Evolutionary conservation across 164 flowering plant genomes (phyloP), one percentile per base, ranked within the genome.

Genomic region (Magnolia changhungtana): DNA sequence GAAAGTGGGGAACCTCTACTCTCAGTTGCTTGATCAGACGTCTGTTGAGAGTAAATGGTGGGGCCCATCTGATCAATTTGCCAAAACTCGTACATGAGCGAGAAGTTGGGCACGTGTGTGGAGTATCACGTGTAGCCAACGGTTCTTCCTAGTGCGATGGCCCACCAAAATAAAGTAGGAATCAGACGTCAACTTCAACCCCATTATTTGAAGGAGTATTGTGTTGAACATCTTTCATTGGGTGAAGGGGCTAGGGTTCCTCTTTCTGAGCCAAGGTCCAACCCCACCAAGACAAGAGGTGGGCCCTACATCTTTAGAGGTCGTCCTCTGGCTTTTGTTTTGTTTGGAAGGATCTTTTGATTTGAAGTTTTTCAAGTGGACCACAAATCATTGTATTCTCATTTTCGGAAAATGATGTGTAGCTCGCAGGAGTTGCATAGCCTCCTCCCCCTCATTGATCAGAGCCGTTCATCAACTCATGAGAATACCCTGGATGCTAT

Each of bases 211-310:
- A 52, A 67, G 24, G 67, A 63, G 16, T 70, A 68, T 80, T 73
- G 24, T 70, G 69, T 59, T 71, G 58, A 73, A 65, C 77, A 72
- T 71, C 76, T 78, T 78, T 77, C 80, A 86, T 74, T 78, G 79
- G 45, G 68, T 65, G 29, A 63, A 64, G 59, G 59, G 80, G 51
- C 63, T 73, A 79, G 76, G 77, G 78, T 63, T 80, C 78, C 75
- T 4, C 81, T 75, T 82, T 79, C 73, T 72, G 74, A 11, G 85
- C 83, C 83, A 83, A 80, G 81, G 63, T 75, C 81, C 81, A 79
- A 80, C 76, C 31, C 83, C 81, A 73, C 50, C 49, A 55, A 65
- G 82, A 85, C 85, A 80, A 80, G 58, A 45, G 55, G 70, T 72
- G n/a, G 55, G 74, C 21, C 59, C 67, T 74, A 74, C 49, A 66